Percentiles rank a stretch among this genome's conserved stretches.
These are phyloP conservation scores for Penicillium fimorum DNA, from an alignment of 495 filamentous ascomycete genomes.

Conservation along the genomic window DNA sequence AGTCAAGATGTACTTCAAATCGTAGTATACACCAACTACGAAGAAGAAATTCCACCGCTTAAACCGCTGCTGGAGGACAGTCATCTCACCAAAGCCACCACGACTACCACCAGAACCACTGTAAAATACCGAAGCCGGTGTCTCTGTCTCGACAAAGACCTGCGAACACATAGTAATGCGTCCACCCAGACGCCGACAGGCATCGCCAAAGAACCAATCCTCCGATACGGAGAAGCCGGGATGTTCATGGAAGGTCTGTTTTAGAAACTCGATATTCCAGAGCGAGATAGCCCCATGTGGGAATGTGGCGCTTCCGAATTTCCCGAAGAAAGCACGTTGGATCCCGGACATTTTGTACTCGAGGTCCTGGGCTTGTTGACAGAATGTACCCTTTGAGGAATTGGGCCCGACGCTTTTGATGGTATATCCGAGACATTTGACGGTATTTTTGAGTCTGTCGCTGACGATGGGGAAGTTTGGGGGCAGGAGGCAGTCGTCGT, in stretches of 20 bases:
- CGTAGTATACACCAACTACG: constrained; percentile 47
- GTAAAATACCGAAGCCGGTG: constrained; percentile 42
- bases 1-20: constrained; percentile 45
- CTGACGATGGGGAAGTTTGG: constrained; percentile 43
- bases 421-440: constrained; percentile 45
- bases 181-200: constrained; percentile 43
- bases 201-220: constrained; percentile 50
- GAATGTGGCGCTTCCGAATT: constrained; percentile 43
- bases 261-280: constrained; percentile 43
- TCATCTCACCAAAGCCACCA: constrained; percentile 54
- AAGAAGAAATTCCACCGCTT: constrained; percentile 54
- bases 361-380: constrained; percentile 48
- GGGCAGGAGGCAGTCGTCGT: constrained; percentile 49
- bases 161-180: constrained; percentile 50
- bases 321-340: constrained; percentile 39
- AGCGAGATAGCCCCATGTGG: constrained; percentile 46
- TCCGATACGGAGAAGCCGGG: constrained; percentile 46
- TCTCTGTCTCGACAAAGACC: constrained; percentile 50
- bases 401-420: constrained; percentile 41
- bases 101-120: constrained; percentile 31
- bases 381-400: constrained; percentile 32
- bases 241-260: constrained; percentile 43
- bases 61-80: constrained; percentile 49
- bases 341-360: constrained; percentile 48
- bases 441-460: constrained; percentile 36